Conservation (phyloP, 176 grass and related monocot genomes). For the Pontederia crassipes region DNA sequence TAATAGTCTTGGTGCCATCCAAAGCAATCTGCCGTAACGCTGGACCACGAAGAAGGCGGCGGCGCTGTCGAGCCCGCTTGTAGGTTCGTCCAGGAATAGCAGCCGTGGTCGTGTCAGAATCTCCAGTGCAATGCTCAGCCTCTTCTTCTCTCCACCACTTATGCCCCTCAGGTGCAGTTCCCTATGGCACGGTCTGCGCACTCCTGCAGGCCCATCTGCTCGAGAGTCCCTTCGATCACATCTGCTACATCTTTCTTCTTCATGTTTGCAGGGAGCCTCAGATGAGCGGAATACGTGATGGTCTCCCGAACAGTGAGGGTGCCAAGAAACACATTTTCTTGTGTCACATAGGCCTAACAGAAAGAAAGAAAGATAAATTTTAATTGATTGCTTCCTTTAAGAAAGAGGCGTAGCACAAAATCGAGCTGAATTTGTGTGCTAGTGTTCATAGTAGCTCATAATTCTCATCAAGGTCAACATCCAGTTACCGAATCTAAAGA, state of each 20-base stretch:
- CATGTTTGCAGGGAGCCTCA: constrained; percentile 61
- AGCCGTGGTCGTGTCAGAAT: constrained; percentile 75
- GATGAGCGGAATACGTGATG: constrained; percentile 66
- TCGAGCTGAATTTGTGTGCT: too few relatives aligned
- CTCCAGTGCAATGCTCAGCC: constrained; percentile 81
- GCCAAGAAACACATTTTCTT: constrained; percentile 82
- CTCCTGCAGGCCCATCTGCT: constrained; percentile 88
- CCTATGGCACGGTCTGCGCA: constrained; percentile 61
- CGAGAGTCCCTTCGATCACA: constrained; percentile 45
- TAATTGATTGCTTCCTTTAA: neutral
- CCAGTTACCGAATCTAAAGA: too few relatives aligned
- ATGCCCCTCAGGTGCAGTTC: constrained; percentile 86
- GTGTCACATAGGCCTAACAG: constrained; percentile 77
- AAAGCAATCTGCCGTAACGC: constrained; percentile 65
- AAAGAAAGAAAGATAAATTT: neutral
- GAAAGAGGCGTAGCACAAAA: too few relatives aligned
- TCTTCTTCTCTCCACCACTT: constrained; percentile 95
- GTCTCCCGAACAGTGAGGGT: constrained; percentile 83
- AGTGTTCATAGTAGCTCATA: too few relatives aligned
- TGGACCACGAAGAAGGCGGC: constrained; percentile 89
- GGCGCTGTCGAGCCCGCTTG: constrained; percentile 65
- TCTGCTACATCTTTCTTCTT: constrained; percentile 43
- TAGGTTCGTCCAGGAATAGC: constrained; percentile 66
- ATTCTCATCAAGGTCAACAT: too few relatives aligned
- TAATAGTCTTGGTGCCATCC: constrained; percentile 60